Base-by-base conservation (phyloP, 371 early-diverging fungal genomes). In the Mortierella sp. region DNA sequence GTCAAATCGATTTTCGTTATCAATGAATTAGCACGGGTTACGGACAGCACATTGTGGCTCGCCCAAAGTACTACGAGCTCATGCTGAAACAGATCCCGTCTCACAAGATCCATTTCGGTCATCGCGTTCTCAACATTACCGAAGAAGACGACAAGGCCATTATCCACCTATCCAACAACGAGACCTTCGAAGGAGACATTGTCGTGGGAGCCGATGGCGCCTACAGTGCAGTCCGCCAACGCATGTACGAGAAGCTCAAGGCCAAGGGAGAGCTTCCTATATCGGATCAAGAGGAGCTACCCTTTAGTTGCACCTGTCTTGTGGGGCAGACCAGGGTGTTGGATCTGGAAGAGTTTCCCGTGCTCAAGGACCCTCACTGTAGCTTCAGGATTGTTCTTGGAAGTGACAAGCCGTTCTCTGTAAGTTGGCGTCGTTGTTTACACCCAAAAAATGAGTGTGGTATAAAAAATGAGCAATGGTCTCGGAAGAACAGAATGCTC, bases 201-300 rank as follows among this genome's bases (percentile, higher is more conserved):
- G 37, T 76, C n/a, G 71, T 76, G 5, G 77, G 77, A 0, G 77
- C 77, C 2, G 77, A 76, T 43, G 77, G 77, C 10, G 71, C 77
- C 4, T 71, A 76, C 37, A 71, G 71, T 24, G 71, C 59, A 1
- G 51, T 76, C 24, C 77, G 77, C 0, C 77, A 76, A n/a, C 59
- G 57, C 3, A 28, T 76, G 2, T 76, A 71, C 19, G 50, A 71
- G n/a, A 46, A 55, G 28, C 31, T 26, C 5, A 46, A 26, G 57
- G 8, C 11, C 0, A 55, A 50, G n/a, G 77, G 61, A 8, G 14
- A 8, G 0, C 61, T 76, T 1, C 77, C 77, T 0, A 53, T 34
- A 8, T n/a, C 31, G 0, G 75, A 75, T 14, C 31, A 71, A 3
- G 57, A 44, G 10, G 54, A 51, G 6, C 53, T 71, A 0, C 77